Evolutionary conservation across 2,329 filamentous ascomycete genomes (phyloP), one percentile per base, ranked within the genome.

Genomic region (Cladophialophora bantiana): DNA sequence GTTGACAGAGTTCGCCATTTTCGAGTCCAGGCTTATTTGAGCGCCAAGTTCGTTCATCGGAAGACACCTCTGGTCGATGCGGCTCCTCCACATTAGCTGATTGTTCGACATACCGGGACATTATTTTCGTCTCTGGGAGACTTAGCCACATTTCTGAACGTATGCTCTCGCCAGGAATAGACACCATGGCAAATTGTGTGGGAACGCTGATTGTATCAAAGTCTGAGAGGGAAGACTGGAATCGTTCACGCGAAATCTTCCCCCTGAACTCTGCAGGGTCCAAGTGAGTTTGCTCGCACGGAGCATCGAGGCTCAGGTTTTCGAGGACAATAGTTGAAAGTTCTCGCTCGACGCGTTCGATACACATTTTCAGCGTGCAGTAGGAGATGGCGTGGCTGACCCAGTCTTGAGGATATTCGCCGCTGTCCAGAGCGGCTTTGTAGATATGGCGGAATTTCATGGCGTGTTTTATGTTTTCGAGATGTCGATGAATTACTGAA

Each of bases 371-470:
- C 64, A 96, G 85, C 77, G 93, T 87, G 53, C 89, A 86, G 77
- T 96, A 96, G 2, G 91, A 92, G 68, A 96, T 91, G 57, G 93
- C 92, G 34, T 88, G 88, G 53, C 89, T 84, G 57, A 93, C 79
- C 86, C 85, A 88, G 75, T 89, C 88, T 59, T 86, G 80, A 7
- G 93, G 93, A 76, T 93, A 96, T 70, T 86, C 90, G 83, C 92
- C 90, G 70, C 83, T 85, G 70, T 86, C 83, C 68, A 96, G 84
- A 58, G 86, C 85, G 73, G 89, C 86, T 75, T 89, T 88, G 77
- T 93, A 95, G 74, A 89, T 86, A 76, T 90, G 91, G 34, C 89
- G 92, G 78, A 96, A 96, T 83, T 96, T 96, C 93, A 96, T 96
- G 62, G 18, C 67, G 64, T 3, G 26, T 26, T 26, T 26, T 26